Evolutionary conservation across 1,284 basidiomycete genomes (phyloP).

Genomic region (Ustilago nuda): DNA sequence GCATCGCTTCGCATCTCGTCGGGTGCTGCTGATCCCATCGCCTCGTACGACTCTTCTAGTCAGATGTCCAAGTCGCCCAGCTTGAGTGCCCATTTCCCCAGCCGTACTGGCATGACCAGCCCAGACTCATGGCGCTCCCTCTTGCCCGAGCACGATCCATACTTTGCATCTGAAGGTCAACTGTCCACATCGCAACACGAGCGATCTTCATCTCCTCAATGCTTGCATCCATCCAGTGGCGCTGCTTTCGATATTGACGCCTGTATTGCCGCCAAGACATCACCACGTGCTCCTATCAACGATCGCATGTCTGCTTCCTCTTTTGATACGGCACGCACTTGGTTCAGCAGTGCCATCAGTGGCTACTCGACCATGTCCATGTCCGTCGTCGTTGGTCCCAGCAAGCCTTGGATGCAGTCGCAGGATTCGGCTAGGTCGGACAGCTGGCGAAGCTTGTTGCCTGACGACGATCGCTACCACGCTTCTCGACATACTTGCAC

Average conservation of each 20-base stretch:
- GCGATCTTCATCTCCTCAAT: slow-evolving; percentile 31
- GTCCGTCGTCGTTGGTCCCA: slow-evolving; percentile 11
- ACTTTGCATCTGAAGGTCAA: slow-evolving; percentile 45
- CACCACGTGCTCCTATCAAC: slow-evolving; percentile 10
- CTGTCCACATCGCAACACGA: slow-evolving; percentile 14
- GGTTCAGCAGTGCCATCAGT: slow-evolving; percentile 49
- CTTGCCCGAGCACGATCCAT: slow-evolving; percentile 57
- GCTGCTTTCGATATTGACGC: slow-evolving; percentile 27
- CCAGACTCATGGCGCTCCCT: slow-evolving; percentile 60
- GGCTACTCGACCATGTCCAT: slow-evolving; percentile 48
- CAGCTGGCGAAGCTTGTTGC: slow-evolving; percentile 51
- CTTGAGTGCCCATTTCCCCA: slow-evolving; percentile 14
- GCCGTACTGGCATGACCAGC: slow-evolving; percentile 36
- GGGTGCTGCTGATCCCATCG: neutral
- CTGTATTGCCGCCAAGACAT: slow-evolving; percentile 31
- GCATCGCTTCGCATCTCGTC: slow-evolving; percentile 14
- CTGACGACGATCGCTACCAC: slow-evolving; percentile 45
- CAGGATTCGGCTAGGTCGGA: slow-evolving; percentile 24
- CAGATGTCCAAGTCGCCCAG: slow-evolving; percentile 10
- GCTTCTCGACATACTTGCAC: slow-evolving; percentile 16
- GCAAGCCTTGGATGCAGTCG: slow-evolving; percentile 11
- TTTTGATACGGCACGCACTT: slow-evolving; percentile 34
- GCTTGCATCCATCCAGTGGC: slow-evolving; percentile 14
- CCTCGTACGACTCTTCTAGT: slow-evolving; percentile 3
- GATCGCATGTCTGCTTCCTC: slow-evolving; percentile 37